These are phyloP conservation scores for Betula pendula DNA, from an alignment of 306 rosid genomes.

Conservation along the genomic window DNA sequence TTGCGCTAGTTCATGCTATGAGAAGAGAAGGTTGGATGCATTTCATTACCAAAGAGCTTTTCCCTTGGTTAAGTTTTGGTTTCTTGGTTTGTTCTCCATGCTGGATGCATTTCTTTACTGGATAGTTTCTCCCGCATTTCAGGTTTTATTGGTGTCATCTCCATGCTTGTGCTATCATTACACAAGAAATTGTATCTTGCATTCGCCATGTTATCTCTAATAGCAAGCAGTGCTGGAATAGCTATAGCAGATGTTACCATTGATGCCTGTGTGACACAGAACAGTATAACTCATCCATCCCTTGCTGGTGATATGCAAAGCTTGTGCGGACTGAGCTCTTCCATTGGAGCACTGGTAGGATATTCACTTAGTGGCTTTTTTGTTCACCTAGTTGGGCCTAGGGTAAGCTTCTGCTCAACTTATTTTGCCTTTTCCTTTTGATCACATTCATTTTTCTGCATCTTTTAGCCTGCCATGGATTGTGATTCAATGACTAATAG, in stretches of 20 bases:
- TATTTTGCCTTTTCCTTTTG: not conserved
- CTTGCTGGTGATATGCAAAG: slow-evolving; percentile 8
- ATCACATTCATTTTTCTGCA: not conserved
- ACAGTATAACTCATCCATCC: slow-evolving; percentile 5
- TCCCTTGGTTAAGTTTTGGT: not conserved
- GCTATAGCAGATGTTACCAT: slow-evolving; percentile 15
- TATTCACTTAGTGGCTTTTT: not conserved
- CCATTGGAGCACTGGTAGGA: slow-evolving; percentile 1
- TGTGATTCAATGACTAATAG: not conserved
- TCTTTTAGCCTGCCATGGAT: not conserved
- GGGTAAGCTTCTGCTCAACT: not conserved
- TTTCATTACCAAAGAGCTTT: not conserved
- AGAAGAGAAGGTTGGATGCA: too few species aligned
- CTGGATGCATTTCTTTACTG: not conserved
- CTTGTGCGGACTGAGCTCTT: slow-evolving; percentile 9
- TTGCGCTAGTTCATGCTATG: too few species aligned
- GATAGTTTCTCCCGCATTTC: not conserved
- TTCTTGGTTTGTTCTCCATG: not conserved
- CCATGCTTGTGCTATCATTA: slow-evolving; percentile 8
- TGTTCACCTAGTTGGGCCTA: slow-evolving; percentile 4
- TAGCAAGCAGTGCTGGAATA: slow-evolving; percentile 9
- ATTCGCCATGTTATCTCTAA: not conserved
- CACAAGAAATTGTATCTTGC: not conserved
- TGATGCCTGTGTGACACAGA: slow-evolving; percentile 13
- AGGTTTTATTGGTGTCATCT: slow-evolving; percentile 3